phyloP scores from a whole-genome alignment of 2,329 filamentous ascomycete species.

The Helicocarpus griseus region DNA sequence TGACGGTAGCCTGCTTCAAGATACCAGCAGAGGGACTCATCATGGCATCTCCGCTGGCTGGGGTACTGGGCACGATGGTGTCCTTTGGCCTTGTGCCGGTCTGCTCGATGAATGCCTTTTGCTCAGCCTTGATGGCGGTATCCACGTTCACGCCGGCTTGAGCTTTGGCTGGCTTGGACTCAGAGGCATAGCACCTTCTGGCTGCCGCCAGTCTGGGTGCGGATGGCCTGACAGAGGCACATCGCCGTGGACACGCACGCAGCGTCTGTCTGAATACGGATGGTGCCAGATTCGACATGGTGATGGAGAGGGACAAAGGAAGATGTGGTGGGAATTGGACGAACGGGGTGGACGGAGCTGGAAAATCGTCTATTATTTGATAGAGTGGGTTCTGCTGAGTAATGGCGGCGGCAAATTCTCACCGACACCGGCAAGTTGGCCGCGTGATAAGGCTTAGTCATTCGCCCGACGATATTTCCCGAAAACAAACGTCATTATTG shows the following conservation, averaged over 20 bases:
- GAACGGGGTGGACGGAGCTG: neutral
- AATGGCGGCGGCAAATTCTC: neutral
- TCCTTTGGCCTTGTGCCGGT: constrained; percentile 45
- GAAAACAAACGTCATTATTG: too few relatives aligned
- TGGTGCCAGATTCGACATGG: constrained; percentile 58
- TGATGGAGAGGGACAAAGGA: constrained; percentile 8
- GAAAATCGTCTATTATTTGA: constrained; percentile 4
- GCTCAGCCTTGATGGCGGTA: constrained; percentile 75
- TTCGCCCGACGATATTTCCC: neutral
- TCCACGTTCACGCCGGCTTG: constrained; percentile 76
- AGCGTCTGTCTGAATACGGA: constrained; percentile 67
- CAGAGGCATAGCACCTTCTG: constrained; percentile 68
- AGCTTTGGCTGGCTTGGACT: constrained; percentile 58
- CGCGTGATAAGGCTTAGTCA: neutral
- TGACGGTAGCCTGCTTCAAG: constrained; percentile 80
- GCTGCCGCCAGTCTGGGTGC: constrained; percentile 27
- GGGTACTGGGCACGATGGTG: constrained; percentile 52
- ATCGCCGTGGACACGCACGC: constrained; percentile 44
- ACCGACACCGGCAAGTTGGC: neutral
- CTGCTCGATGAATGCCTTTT: constrained; percentile 62
- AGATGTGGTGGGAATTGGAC: neutral
- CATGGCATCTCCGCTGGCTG: constrained; percentile 53
- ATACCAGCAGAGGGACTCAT: constrained; percentile 77
- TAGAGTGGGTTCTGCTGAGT: constrained; percentile 7
- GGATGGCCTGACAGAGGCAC: constrained; percentile 34